These are phyloP conservation scores for Epichloe scottii DNA, from an alignment of 2,329 filamentous ascomycete species.

Conservation along the genomic window DNA sequence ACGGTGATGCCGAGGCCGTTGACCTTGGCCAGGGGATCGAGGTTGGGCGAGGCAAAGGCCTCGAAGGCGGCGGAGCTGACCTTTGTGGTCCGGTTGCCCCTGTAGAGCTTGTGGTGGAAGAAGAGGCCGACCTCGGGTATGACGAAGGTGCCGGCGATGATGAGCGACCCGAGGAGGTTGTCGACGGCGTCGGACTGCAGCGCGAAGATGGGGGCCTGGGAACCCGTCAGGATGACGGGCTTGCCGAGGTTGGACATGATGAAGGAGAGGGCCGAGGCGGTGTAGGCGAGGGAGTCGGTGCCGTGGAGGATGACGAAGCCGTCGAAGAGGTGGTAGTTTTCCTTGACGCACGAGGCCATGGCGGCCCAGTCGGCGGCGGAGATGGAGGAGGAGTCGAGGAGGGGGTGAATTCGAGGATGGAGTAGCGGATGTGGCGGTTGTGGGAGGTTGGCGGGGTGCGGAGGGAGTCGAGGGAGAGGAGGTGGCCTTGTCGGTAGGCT, in stretches of 20 bases:
- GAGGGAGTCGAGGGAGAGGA: constrained; percentile 49
- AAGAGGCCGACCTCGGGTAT: constrained; percentile 89
- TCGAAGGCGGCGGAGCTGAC: constrained; percentile 76
- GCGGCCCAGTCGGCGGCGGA: constrained; percentile 76
- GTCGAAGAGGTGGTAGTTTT: constrained; percentile 82
- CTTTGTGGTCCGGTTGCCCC: constrained; percentile 81
- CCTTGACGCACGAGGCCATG: constrained; percentile 65
- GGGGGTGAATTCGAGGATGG: constrained; percentile 68
- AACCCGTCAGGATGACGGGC: constrained; percentile 76
- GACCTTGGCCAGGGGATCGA: constrained; percentile 67
- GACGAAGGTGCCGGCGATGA: constrained; percentile 84
- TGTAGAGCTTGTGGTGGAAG: constrained; percentile 83
- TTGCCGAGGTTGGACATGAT: constrained; percentile 88
- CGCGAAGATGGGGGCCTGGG: constrained; percentile 76
- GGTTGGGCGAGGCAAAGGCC: constrained; percentile 82
- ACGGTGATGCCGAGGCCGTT: constrained; percentile 72
- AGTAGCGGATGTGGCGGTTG: constrained; percentile 69
- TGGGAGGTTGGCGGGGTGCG: constrained; percentile 73
- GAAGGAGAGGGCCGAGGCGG: constrained; percentile 80
- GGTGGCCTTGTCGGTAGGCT: constrained; percentile 38
- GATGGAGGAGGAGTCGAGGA: constrained; percentile 85
- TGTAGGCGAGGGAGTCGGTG: constrained; percentile 82
- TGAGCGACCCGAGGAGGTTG: constrained; percentile 76
- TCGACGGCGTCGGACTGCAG: constrained; percentile 85
- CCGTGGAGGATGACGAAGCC: constrained; percentile 86